Base-by-base conservation (phyloP, 2,329 filamentous ascomycete species). In the Fusarium graminum region DNA sequence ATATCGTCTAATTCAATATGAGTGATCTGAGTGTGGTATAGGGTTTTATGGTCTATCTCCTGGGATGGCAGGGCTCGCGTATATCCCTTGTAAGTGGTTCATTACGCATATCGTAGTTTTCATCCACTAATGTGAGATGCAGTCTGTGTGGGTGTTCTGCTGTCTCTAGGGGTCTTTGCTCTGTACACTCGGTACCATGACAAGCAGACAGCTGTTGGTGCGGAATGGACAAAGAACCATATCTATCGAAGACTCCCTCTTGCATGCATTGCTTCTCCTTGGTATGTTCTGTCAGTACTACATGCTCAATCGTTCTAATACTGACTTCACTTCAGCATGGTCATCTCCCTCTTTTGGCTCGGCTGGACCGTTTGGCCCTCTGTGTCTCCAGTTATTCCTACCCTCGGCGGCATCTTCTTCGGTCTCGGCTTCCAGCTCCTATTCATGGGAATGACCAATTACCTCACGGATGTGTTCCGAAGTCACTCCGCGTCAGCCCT, bases 241-340 rank as follows among this genome's bases (percentile, higher is more conserved):
- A 71, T 77, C 5, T 71, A 69, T 60, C 52, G 82, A 72, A 36
- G 78, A 75, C 56, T 77, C 43, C 63, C 84, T 75, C 71, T 80
- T 17, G 79, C 78, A 4, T 88, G 88, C 7, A 85, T 87, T 58
- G 86, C 86, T 10, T 83, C 87, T n/a, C 87, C 88, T 0, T 86
- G 88, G 76, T 83, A 82, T 38, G 84, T 83, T 85, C n/a, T 59
- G 61, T 83, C 11, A 10, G 14, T 13, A 36, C 16, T n/a, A 17
- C 13, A 38, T 17, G n/a, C 25, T 19, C 11, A 7, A 8, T 14
- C 7, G 28, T 3, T 12, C 14, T 16, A 11, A 10, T 39, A 26
- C 52, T 63, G 10, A 63, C 36, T 16, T 16, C 22, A 46, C 36
- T 30, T 80, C 79, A 52, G 76, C n/a, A 78, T 89, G 38, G 86